Evolutionary conservation across 2,329 filamentous ascomycete species (phyloP).

Genomic region (Mycogone perniciosa): DNA sequence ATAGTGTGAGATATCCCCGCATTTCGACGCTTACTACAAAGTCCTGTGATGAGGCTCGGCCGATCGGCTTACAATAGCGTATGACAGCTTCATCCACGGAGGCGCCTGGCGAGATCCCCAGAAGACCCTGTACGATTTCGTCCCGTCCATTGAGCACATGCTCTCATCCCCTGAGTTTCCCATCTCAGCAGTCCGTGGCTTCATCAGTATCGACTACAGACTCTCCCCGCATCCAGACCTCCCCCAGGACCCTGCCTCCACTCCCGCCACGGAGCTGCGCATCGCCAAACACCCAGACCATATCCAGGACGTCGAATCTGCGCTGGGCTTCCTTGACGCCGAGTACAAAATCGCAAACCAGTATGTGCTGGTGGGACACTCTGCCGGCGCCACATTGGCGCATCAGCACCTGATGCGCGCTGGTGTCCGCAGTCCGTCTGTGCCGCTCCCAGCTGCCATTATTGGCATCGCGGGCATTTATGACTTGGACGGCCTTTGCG

Average conservation of each 20-base stretch:
- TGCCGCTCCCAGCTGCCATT: slow-evolving; percentile 44
- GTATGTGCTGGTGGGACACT: slow-evolving; percentile 57
- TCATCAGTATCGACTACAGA: slow-evolving; percentile 59
- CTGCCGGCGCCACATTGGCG: slow-evolving; percentile 56
- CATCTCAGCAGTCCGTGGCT: slow-evolving; percentile 44
- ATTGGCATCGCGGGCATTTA: slow-evolving; percentile 62
- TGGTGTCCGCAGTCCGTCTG: slow-evolving; percentile 16
- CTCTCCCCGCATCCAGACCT: slow-evolving; percentile 47
- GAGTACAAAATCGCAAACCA: slow-evolving; percentile 39
- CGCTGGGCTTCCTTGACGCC: slow-evolving; percentile 41
- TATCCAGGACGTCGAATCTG: slow-evolving; percentile 49
- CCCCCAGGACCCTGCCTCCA: slow-evolving; percentile 28
- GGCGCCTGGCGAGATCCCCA: slow-evolving; percentile 58
- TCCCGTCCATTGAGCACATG: slow-evolving; percentile 38
- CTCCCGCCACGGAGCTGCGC: slow-evolving; percentile 27
- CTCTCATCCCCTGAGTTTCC: slow-evolving; percentile 23
- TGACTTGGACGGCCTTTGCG: slow-evolving; percentile 50
- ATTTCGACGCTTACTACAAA: neutral
- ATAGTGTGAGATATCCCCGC: slow-evolving; percentile 26
- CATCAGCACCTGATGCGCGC: slow-evolving; percentile 52
- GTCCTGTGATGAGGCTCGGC: neutral
- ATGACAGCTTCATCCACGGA: slow-evolving; percentile 51
- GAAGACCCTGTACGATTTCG: slow-evolving; percentile 40
- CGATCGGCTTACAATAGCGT: slow-evolving; percentile 10
- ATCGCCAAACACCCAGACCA: slow-evolving; percentile 53